Conservation (phyloP, 2,329 filamentous ascomycete species). For the Diplocarpon rosae region DNA sequence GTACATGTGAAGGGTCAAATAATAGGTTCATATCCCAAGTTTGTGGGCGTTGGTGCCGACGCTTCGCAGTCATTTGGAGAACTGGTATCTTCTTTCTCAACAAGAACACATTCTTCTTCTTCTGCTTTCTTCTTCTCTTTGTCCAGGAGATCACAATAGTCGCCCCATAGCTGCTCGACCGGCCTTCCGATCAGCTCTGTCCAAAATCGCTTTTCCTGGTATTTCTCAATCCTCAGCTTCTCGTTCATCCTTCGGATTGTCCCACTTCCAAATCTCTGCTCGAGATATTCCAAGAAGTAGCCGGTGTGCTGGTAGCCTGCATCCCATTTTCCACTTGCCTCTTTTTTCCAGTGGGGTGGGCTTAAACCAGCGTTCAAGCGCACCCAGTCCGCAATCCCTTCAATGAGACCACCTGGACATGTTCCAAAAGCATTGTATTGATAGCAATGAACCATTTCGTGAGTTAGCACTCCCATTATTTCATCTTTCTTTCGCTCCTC, state of each 20-base stretch:
- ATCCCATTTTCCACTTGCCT: slow-evolving; percentile 58
- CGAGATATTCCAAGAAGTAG: slow-evolving; percentile 82
- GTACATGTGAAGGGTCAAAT: neutral
- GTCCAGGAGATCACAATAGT: slow-evolving; percentile 45
- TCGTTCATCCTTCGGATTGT: slow-evolving; percentile 56
- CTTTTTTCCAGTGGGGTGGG: slow-evolving; percentile 72
- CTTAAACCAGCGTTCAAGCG: slow-evolving; percentile 60
- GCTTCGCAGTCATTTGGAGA: neutral
- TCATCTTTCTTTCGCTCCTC: slow-evolving; percentile 42
- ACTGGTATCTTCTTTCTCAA: slow-evolving; percentile 21
- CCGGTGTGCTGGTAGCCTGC: slow-evolving; percentile 82
- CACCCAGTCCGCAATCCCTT: slow-evolving; percentile 91
- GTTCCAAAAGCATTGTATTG: slow-evolving; percentile 59
- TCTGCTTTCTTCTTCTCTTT: slow-evolving; percentile 17
- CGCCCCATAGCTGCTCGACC: slow-evolving; percentile 61
- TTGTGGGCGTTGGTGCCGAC: neutral
- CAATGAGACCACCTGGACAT: slow-evolving; percentile 68
- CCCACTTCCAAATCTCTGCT: slow-evolving; percentile 49
- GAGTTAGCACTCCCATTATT: slow-evolving; percentile 72
- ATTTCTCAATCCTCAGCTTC: slow-evolving; percentile 48
- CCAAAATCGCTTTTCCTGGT: slow-evolving; percentile 60
- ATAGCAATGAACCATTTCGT: slow-evolving; percentile 93
- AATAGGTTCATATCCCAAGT: neutral
- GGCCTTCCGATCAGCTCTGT: slow-evolving; percentile 51
- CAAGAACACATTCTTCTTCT: slow-evolving; percentile 24